These are phyloP conservation scores for Globisporangium splendens DNA, from an alignment of 352 stramenopile species.

Conservation along the genomic window DNA sequence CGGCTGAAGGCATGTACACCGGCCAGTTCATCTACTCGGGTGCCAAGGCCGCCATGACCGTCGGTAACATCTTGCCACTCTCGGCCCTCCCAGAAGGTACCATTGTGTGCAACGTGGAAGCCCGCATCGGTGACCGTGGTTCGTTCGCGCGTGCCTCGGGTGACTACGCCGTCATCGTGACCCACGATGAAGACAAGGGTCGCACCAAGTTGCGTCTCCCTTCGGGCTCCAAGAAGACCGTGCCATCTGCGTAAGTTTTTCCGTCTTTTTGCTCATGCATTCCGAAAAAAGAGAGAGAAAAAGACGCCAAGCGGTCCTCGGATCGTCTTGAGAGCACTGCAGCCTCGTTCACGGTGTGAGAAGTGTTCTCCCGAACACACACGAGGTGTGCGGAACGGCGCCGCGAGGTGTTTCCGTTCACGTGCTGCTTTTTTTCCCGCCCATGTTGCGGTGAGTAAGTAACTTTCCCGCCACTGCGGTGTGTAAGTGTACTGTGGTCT, in stretches of 20 bases:
- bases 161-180: constrained; percentile 98
- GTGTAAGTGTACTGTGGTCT: constrained; percentile 28
- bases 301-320: constrained; percentile 7
- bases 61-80: constrained; percentile 98
- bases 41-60: constrained; percentile 93
- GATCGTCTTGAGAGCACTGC: constrained; percentile 14
- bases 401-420: constrained; percentile 13
- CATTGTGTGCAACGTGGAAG: constrained; percentile 99
- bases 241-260: constrained; percentile 88
- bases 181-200: constrained; percentile 98
- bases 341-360: constrained; percentile 9
- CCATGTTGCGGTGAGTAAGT: constrained; percentile 83
- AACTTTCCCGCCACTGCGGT: constrained; percentile 38
- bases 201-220: constrained; percentile 95
- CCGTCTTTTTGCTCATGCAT: constrained; percentile 16
- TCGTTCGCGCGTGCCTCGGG: constrained; percentile 95
- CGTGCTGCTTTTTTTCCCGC: constrained; percentile 39
- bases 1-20: constrained; percentile 98
- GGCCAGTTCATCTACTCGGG: constrained; percentile 98
- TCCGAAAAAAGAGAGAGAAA: constrained; percentile 5
- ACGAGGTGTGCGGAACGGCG: constrained; percentile 18
- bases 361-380: constrained; percentile 8
- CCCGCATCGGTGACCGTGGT: constrained; percentile 94
- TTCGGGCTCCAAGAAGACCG: constrained; percentile 97
- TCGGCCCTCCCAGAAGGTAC: constrained; percentile 96